Evolutionary conservation across 2,329 filamentous ascomycete genomes (phyloP).

Genomic region (Fusarium sp.): DNA sequence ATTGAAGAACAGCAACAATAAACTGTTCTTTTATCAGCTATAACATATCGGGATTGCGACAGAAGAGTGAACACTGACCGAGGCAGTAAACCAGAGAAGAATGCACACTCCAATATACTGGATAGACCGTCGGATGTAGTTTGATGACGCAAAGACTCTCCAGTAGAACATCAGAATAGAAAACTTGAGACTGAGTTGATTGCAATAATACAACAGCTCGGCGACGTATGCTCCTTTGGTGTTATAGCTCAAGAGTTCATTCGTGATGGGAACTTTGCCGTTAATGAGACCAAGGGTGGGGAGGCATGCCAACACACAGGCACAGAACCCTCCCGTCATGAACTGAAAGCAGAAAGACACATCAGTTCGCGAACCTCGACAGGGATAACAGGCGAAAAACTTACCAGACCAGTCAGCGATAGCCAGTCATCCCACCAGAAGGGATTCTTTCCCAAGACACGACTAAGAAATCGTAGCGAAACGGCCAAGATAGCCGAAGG

Average conservation of each 20-base stretch:
- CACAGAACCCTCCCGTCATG: not conserved
- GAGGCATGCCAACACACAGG: not conserved
- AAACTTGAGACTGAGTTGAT: not conserved
- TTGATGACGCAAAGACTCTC: not conserved
- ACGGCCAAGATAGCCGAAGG: not conserved
- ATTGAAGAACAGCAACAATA: not conserved
- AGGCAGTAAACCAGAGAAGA: not conserved
- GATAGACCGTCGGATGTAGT: not conserved
- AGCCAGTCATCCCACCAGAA: slow-evolving; percentile 22
- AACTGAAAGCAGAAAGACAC: not conserved
- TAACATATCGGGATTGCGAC: not conserved
- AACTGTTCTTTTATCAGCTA: not conserved
- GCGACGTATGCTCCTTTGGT: not conserved
- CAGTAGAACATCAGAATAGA: slow-evolving; percentile 2
- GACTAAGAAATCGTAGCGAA: not conserved
- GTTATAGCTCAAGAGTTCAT: not conserved
- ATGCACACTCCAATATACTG: not conserved
- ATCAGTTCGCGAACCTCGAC: not conserved
- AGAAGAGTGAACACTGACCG: not conserved
- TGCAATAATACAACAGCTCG: not conserved
- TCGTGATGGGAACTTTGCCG: not conserved
- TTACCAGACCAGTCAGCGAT: not conserved
- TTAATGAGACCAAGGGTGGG: not conserved
- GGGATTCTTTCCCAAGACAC: not conserved
- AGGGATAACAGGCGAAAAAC: not conserved